These are phyloP conservation scores for Rutstroemia sp. DNA, from an alignment of 2,329 filamentous ascomycete genomes.

Conservation along the genomic window DNA sequence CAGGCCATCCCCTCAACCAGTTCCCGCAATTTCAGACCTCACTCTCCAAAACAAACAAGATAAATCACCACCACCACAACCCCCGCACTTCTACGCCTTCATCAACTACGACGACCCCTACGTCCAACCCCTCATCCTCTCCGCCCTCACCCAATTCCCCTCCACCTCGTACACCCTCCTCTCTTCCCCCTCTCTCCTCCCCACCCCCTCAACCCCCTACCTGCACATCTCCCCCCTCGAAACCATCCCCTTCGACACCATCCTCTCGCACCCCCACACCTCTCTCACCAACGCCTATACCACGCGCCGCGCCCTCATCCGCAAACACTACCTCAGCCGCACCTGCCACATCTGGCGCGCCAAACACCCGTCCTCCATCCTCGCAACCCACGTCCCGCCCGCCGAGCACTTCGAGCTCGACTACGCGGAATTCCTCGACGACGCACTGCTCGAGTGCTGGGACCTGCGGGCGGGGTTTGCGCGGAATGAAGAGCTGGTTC, in stretches of 20 bases:
- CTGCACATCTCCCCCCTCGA: constrained; percentile 87
- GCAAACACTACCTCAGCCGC: constrained; percentile 86
- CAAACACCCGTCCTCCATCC: constrained; percentile 67
- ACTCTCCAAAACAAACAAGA: constrained; percentile 17
- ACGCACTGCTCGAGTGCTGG: constrained; percentile 83
- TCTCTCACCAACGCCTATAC: constrained; percentile 82
- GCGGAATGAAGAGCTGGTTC: constrained; percentile 47
- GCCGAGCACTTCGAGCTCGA: constrained; percentile 88
- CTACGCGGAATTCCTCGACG: constrained; percentile 93
- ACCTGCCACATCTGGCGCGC: constrained; percentile 80
- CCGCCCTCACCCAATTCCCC: constrained; percentile 61
- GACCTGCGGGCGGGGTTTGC: constrained; percentile 75
- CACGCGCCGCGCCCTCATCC: constrained; percentile 91
- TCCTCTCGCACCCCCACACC: constrained; percentile 52
- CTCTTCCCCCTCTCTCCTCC: constrained; percentile 34
- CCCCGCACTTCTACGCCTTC: constrained; percentile 54
- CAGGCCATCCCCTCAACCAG: constrained; percentile 11
- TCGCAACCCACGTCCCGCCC: constrained; percentile 66
- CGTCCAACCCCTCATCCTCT: constrained; percentile 76
- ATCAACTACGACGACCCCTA: constrained; percentile 84
- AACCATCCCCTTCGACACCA: constrained; percentile 73
- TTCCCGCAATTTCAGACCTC: constrained; percentile 14
- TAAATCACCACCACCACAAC: constrained; percentile 16
- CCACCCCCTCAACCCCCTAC: constrained; percentile 15
- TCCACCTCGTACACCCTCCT: constrained; percentile 47